Evolutionary conservation across 2,329 filamentous ascomycete species (phyloP).

Genomic region (Penicillium sp.): DNA sequence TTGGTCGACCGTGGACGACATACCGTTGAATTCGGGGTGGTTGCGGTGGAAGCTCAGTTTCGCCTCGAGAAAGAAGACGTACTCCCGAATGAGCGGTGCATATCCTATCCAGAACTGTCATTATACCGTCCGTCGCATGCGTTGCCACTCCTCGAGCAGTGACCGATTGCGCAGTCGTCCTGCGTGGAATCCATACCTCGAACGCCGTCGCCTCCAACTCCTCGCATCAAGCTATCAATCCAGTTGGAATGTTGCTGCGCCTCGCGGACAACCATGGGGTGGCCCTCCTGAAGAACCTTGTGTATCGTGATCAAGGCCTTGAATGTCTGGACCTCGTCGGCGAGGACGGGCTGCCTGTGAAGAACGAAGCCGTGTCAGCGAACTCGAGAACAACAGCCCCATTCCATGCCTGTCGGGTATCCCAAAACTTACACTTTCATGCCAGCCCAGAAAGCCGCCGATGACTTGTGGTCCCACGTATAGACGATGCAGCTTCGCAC

Average conservation of each 20-base stretch:
- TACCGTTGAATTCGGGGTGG: constrained; percentile 95
- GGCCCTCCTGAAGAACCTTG: constrained; percentile 95
- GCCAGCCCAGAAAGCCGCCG: constrained; percentile 90
- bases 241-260: constrained; percentile 84
- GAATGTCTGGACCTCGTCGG: constrained; percentile 98
- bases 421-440: constrained; percentile 87
- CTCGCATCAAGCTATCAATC: constrained; percentile 88
- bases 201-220: constrained; percentile 76
- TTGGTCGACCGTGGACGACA: constrained; percentile 10
- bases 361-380: constrained; percentile 10
- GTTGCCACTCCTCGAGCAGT: background rate
- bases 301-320: constrained; percentile 97
- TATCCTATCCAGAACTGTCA: constrained; percentile 56
- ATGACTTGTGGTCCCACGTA: constrained; percentile 98
- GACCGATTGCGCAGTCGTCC: background rate
- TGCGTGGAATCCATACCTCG: constrained; percentile 55
- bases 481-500: constrained; percentile 97
- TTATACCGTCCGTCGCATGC: constrained; percentile 1
- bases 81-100: constrained; percentile 88
- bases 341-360: constrained; percentile 85
- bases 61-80: constrained; percentile 89
- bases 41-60: constrained; percentile 97
- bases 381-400: background rate
- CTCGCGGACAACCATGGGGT: constrained; percentile 81
- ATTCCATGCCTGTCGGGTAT: background rate